Evolutionary conservation across 225 moss, liverwort and hornwort species (phyloP), one percentile per base, ranked within the genome.

Genomic region (Sphagnum contortum): DNA sequence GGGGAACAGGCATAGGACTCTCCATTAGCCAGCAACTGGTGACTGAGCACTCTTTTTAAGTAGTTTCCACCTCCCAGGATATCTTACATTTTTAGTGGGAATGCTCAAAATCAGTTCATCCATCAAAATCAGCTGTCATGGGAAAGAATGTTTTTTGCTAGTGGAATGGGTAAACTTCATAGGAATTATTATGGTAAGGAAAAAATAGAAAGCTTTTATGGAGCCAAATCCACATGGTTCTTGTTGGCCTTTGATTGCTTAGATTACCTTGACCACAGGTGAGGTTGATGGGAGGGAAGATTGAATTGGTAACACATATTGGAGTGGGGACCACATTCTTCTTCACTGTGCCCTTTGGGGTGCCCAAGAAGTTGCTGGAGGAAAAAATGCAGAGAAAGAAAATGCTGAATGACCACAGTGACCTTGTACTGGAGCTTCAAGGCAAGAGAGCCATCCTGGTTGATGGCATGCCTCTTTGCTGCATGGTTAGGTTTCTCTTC

Each of bases 261-360:
- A 29, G 29, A 29, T 29, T 29, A 29, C 29, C 29, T 29, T 29
- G 29, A 29, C 29, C 45, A 10, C 65, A 71, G 71, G 71, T 71
- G 4, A 14, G 48, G 13, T 58, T 71, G 61, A 71, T 71, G 71
- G 71, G 64, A 58, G 71, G 71, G 5, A 59, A 59, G 58, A 57
- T 71, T 48, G 50, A 65, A 29, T 54, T 64, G 48, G 47, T 6
- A 44, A 71, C 65, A 49, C 71, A 55, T 6, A 46, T 64, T 60
- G 71, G 71, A 48, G 65, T 71, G 4, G 71, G 71, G 10, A 64
- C 71, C 6, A 71, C 71, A 44, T 71, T 71, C 65, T 46, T 58
- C 47, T 71, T 71, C 47, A 49, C 11, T 14, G 58, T 64, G 5
- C 48, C 57, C 10, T 71, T 71, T n/a, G 59, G 65, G 44, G n/a